Conservation (phyloP, 2,329 filamentous ascomycete species). For the Stemphylium beticola region DNA sequence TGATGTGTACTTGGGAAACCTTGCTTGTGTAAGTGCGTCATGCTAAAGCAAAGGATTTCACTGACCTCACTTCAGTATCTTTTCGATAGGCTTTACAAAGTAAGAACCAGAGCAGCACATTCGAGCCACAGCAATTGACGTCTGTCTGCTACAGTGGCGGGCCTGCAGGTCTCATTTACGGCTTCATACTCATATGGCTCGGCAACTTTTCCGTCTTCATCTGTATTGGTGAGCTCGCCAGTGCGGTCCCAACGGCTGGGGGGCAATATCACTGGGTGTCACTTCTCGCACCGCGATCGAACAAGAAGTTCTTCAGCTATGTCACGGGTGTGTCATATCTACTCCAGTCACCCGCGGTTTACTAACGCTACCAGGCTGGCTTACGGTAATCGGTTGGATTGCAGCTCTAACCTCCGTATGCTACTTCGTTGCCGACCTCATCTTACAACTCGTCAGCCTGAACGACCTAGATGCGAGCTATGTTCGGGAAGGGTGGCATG, state of each 20-base stretch:
- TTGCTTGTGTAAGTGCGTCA: slow-evolving; percentile 40
- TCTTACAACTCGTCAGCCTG: slow-evolving; percentile 45
- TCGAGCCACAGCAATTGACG: not conserved
- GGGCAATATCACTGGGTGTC: slow-evolving; percentile 53
- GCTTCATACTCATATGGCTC: slow-evolving; percentile 46
- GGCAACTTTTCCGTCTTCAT: slow-evolving; percentile 48
- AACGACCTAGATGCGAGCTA: slow-evolving; percentile 50
- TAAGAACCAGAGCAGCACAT: slow-evolving; percentile 19
- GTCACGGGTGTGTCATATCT: slow-evolving; percentile 41
- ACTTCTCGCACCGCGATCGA: slow-evolving; percentile 51
- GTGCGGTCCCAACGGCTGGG: slow-evolving; percentile 47
- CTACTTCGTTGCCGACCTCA: slow-evolving; percentile 45
- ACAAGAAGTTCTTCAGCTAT: slow-evolving; percentile 54
- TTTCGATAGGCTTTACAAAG: slow-evolving; percentile 46
- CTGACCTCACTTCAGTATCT: slow-evolving; percentile 32
- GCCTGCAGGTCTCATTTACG: slow-evolving; percentile 47
- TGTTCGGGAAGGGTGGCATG: slow-evolving; percentile 55
- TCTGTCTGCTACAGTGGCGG: slow-evolving; percentile 35
- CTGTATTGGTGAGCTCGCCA: slow-evolving; percentile 47
- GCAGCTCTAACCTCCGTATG: slow-evolving; percentile 46
- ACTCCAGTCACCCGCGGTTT: not conserved
- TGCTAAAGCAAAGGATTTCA: not conserved
- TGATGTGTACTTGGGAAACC: slow-evolving; percentile 50
- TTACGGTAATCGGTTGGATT: slow-evolving; percentile 54
- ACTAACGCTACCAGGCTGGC: slow-evolving; percentile 48